Percentiles rank a stretch among this genome's conserved stretches.
Evolutionary conservation across 179 eudicot species (phyloP).

Genomic region (Silene coronaria): DNA sequence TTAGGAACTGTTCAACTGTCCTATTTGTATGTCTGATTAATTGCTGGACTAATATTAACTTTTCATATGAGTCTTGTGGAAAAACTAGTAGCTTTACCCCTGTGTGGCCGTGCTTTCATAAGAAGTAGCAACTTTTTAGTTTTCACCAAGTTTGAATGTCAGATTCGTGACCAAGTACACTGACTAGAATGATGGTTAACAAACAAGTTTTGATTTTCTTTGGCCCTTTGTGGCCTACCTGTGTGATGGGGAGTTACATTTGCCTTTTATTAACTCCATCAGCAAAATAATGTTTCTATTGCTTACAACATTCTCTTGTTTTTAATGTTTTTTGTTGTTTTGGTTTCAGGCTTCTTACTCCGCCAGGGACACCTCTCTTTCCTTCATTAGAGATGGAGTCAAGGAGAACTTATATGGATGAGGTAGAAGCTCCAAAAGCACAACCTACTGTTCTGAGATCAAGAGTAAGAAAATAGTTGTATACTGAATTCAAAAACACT

Average conservation of each 20-base stretch:
- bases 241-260: neutral
- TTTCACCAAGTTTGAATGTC: neutral
- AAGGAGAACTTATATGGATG: conserved; percentile 58
- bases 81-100: neutral
- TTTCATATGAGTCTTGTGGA: neutral
- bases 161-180: neutral
- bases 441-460: conserved; percentile 75
- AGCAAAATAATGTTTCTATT: neutral
- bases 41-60: neutral
- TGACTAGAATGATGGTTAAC: neutral
- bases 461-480: conserved; percentile 54
- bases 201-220: neutral
- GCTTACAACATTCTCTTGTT: neutral
- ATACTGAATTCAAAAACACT: conserved; percentile 1
- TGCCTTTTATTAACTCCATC: neutral
- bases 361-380: conserved; percentile 97
- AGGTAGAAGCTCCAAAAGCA: conserved; percentile 66
- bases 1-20: neutral
- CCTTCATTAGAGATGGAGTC: conserved; percentile 92
- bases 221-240: neutral
- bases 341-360: conserved; percentile 86
- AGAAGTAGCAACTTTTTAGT: neutral
- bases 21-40: neutral
- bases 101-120: neutral
- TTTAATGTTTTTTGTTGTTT: neutral